Conservation (phyloP, 257 asterid genomes). For the Solanum appendiculatum region DNA sequence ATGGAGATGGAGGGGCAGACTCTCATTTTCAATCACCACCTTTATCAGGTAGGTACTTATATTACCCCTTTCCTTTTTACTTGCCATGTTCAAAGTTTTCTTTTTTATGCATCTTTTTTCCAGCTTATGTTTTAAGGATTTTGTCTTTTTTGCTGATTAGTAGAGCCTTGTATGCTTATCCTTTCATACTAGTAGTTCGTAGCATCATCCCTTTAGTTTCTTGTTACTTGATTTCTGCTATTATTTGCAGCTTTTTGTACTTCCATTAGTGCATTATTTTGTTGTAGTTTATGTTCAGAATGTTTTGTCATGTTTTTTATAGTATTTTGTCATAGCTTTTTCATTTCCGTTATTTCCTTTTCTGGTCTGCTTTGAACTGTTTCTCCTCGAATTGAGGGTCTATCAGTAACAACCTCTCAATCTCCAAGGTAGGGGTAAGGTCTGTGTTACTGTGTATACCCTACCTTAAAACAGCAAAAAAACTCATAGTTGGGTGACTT, state of each 20-base stretch:
- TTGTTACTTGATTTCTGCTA: not conserved
- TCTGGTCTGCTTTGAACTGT: not conserved
- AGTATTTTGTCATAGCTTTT: no score
- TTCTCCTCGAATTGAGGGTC: not conserved
- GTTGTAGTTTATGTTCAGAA: not conserved
- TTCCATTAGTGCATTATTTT: not conserved
- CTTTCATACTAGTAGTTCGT: not conserved
- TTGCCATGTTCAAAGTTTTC: not conserved
- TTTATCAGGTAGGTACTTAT: conserved; percentile 40
- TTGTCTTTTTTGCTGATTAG: not conserved
- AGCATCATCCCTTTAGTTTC: not conserved
- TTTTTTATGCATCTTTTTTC: not conserved
- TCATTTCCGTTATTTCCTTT: not conserved
- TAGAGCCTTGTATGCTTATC: not conserved
- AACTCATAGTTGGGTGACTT: no score
- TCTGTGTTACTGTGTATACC: no score
- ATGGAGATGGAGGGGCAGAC: conserved; percentile 1
- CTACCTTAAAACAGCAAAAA: no score
- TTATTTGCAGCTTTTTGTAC: not conserved
- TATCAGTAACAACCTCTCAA: no score
- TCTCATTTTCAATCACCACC: conserved; percentile 13
- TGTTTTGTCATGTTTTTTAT: not conserved
- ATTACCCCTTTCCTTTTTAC: not conserved
- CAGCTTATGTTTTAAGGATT: not conserved
- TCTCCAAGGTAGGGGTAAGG: not conserved